These are phyloP conservation scores for Entomortierella parvispora DNA, from an alignment of 192 early-diverging fungal genomes.

Conservation along the genomic window DNA sequence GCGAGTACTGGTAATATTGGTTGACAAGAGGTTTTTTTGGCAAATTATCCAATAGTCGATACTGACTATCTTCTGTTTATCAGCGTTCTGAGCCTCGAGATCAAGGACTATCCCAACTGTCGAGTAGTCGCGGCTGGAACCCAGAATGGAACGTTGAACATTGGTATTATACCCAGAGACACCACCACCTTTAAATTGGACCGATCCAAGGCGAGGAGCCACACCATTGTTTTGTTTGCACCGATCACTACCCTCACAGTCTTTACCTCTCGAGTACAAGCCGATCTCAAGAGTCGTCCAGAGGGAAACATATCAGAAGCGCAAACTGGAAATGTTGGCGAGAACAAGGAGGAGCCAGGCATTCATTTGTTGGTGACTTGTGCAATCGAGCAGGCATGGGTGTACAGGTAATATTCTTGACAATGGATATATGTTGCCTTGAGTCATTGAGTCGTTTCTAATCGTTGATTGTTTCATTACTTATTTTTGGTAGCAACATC, in stretches of 20 bases:
- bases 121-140: constrained; percentile 46
- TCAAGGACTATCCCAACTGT: constrained; percentile 36
- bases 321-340: not conserved
- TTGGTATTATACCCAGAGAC: constrained; percentile 37
- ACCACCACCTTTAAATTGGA: constrained; percentile 22
- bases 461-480: not conserved
- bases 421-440: too few species aligned
- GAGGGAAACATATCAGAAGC: not conserved
- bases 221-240: constrained; percentile 42
- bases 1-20: constrained; percentile 42
- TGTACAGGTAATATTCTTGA: constrained; percentile 55
- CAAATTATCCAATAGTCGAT: too few species aligned
- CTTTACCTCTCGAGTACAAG: constrained; percentile 22
- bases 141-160: constrained; percentile 43
- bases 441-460: too few species aligned
- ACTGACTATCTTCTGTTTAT: too few species aligned
- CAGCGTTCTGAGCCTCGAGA: constrained; percentile 37
- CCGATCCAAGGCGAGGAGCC: constrained; percentile 17
- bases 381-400: constrained; percentile 63
- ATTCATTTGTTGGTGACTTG: constrained; percentile 65
- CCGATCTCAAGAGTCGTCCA: not conserved
- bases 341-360: constrained; percentile 17
- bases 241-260: constrained; percentile 43
- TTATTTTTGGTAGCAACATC: constrained; percentile 41
- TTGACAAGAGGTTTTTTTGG: too few species aligned